These are phyloP conservation scores for Camelina neglecta DNA, from an alignment of 345 rosid species.

Conservation along the genomic window DNA sequence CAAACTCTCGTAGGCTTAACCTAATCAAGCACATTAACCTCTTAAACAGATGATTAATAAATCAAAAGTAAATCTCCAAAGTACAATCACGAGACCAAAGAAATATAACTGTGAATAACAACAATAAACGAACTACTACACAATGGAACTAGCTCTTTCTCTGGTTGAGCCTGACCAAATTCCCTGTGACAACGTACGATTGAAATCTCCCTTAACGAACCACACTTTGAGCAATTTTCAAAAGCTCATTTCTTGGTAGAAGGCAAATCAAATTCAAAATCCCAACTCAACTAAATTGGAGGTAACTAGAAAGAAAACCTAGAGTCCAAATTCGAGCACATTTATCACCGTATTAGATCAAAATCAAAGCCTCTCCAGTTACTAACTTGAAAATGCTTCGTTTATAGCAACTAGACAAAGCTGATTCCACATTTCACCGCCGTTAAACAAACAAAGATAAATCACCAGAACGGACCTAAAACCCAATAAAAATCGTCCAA, in stretches of 20 bases:
- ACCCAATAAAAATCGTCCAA: conserved; percentile 2
- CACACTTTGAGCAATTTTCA: background rate
- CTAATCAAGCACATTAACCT: background rate
- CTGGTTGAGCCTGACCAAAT: too few relatives aligned
- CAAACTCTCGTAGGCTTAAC: background rate
- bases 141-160: background rate
- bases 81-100: background rate
- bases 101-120: background rate
- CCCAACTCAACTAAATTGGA: background rate
- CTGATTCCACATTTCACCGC: conserved; percentile 14
- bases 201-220: too few relatives aligned
- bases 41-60: background rate
- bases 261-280: background rate
- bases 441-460: background rate
- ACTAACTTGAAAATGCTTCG: conserved; percentile 19
- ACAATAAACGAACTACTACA: background rate
- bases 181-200: background rate
- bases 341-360: background rate
- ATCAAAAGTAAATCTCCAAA: background rate
- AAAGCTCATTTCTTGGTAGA: background rate
- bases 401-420: conserved; percentile 7
- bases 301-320: background rate
- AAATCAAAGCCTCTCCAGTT: background rate
- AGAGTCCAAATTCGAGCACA: background rate
- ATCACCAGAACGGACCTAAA: conserved; percentile 6